Evolutionary conservation across 257 asterid genomes (phyloP).

Genomic region (Phtheirospermum japonicum): DNA sequence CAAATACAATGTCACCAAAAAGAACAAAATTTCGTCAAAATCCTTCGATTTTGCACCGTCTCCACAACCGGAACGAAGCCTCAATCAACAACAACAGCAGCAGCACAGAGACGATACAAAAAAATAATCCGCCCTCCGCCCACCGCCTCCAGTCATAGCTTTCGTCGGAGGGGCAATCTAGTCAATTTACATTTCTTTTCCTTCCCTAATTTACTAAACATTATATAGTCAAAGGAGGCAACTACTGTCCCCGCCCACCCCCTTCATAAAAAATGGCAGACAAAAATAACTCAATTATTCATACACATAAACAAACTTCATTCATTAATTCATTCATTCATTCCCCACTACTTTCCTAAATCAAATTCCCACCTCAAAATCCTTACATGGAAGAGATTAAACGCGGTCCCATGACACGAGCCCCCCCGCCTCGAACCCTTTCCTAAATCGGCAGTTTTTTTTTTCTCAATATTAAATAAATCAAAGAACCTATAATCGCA

Average conservation of each 20-base stretch:
- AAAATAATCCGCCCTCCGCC: not conserved
- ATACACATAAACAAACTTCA: not conserved
- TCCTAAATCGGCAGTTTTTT: too few species aligned
- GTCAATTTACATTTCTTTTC: not conserved
- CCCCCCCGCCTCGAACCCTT: too few species aligned
- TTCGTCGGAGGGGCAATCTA: not conserved
- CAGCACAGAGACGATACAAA: not conserved
- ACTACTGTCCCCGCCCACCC: not conserved
- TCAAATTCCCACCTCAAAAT: conserved; percentile 26
- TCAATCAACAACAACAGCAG: not conserved
- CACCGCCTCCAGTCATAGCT: not conserved
- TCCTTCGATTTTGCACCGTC: not conserved
- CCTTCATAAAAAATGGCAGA: not conserved
- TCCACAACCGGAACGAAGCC: not conserved
- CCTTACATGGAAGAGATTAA: conserved; percentile 30
- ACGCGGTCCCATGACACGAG: too few species aligned
- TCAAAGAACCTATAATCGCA: conserved; percentile 20
- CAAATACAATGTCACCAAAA: not conserved
- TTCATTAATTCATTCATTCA: conserved; percentile 9
- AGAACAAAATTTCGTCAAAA: not conserved
- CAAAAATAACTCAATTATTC: not conserved
- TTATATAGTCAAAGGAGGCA: not conserved
- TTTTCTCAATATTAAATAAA: conserved; percentile 12
- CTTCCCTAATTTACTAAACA: not conserved
- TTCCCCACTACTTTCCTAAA: too few species aligned